A percentile compares a stretch with the other conserved stretches of the same genome.
phyloP scores from a whole-genome alignment of 2,329 filamentous ascomycete genomes.

The Venturiaceae sp. region DNA sequence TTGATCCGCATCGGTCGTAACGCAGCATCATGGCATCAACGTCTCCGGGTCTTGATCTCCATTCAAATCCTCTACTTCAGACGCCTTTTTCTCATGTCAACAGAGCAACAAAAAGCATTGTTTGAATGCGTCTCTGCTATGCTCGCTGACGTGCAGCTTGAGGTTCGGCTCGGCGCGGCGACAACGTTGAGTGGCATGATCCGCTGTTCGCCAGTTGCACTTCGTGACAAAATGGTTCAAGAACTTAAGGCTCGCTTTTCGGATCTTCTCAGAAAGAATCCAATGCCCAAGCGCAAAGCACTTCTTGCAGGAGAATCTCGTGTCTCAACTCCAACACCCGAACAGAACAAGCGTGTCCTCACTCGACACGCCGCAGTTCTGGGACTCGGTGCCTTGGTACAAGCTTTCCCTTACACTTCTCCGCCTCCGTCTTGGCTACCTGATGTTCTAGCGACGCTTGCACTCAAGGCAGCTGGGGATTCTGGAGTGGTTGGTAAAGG shows the following conservation, averaged over 20 bases:
- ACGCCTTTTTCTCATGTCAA: slow-evolving; percentile 76
- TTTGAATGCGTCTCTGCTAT: slow-evolving; percentile 93
- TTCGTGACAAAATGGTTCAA: slow-evolving; percentile 69
- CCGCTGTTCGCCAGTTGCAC: slow-evolving; percentile 73
- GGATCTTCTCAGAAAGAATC: slow-evolving; percentile 66
- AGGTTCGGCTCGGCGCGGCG: slow-evolving; percentile 87
- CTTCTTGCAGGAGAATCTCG: slow-evolving; percentile 1
- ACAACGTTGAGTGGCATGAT: slow-evolving; percentile 96
- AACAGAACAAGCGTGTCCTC: slow-evolving; percentile 67
- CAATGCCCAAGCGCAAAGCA: slow-evolving; percentile 66
- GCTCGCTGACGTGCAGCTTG: slow-evolving; percentile 83
- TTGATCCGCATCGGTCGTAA: slow-evolving; percentile 81
- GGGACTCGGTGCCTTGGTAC: slow-evolving; percentile 80
- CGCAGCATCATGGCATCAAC: slow-evolving; percentile 88
- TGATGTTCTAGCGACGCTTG: slow-evolving; percentile 77
- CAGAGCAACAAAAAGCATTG: slow-evolving; percentile 64
- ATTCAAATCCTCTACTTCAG: slow-evolving; percentile 99
- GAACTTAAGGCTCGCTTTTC: slow-evolving; percentile 74
- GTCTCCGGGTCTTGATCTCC: slow-evolving; percentile 87
- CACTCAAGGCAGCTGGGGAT: slow-evolving; percentile 76
- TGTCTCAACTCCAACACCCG: slow-evolving; percentile 52
- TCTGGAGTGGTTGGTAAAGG: slow-evolving; percentile 90
- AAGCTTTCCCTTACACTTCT: slow-evolving; percentile 92
- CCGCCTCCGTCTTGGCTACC: slow-evolving; percentile 92
- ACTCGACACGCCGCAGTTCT: slow-evolving; percentile 83